Evolutionary conservation across 768 basidiomycete species (phyloP), one percentile per base, ranked within the genome.

Genomic region (Podaxis sp.): DNA sequence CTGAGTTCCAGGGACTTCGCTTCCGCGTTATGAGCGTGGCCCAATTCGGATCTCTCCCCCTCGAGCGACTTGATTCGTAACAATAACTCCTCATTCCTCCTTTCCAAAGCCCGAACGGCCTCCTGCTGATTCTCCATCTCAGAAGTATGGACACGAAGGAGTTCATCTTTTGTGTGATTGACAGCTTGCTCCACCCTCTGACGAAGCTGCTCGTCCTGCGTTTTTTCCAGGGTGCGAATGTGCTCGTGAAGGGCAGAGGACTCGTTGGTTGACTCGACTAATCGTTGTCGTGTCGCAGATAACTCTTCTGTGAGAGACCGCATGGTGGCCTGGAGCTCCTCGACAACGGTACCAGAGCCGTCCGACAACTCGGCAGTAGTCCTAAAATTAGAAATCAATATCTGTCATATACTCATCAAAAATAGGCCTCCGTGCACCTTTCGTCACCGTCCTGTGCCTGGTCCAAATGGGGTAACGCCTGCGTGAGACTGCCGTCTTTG

Each of bases 241-340:
- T 49, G 60, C n/a, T 62, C 60, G 17, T 46, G 40, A 6, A 62
- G 44, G n/a, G 53, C 53, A 20, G 60, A 46, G n/a, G 40, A 62
- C 41, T 48, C 53, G 30, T 62, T 54, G 4, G 53, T 62, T 6
- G 11, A 28, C 48, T 55, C 60, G 10, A 12, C 36, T 10, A 62
- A 40, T 40, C 55, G 17, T 28, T 62, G 52, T 15, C 20, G 52
- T 7, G 33, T 37, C 17, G n/a, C 20, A 0, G 60, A 44, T 3
- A 55, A n/a, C 7, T 62, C 53, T 15, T 55, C 53, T n/a, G 17
- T 15, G 13, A 55, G 53, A 46, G 53, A 36, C 15, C 28, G 53
- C 12, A n/a, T 40, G 12, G 30, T 24, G 6, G 22, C 20, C 33
- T 62, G 41, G 20, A 26, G 11, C 12, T 56, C 52, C 2, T 61